Evolutionary conservation across 305 asterid species (phyloP), one percentile per base, ranked within the genome.

Genomic region (Fraxinus baroniana): DNA sequence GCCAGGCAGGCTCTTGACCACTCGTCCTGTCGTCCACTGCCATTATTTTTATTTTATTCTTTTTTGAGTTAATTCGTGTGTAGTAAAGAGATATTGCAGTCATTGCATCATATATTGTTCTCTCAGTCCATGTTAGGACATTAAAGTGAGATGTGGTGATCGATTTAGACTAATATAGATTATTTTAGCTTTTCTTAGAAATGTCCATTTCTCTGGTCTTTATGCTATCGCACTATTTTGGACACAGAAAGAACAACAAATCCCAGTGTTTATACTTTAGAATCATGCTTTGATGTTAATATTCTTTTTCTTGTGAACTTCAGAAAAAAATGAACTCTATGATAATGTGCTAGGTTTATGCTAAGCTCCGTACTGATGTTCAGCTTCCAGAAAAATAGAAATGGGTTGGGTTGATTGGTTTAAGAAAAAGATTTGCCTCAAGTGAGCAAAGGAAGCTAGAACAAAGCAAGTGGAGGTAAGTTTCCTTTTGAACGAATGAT

Each of bases 341-440:
- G 37, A 68, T 68, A 24, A 68, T 39, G 37, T 55, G 79, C 26
- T 26, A 26, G 80, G 17, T 60, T 46, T 22, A 33, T 60, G 79
- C 86, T 72, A 72, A 72, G 41, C 36, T 26, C 37, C 13, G 2
- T 71, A 71, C 76, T n/a, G 71, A 70, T 66, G 6, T n/a, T 77
- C 77, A 37, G 71, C 71, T 36, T 33, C 76, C 46, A 78, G 70
- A 60, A 12, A 82, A 79, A 64, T 32, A 81, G 35, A 78, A 24
- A 91, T 91, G 95, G 93, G 90, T 55, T 84, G 89, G 49, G 87
- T 90, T 46, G 78, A 78, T 84, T 92, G 97, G 88, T 87, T 93
- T 84, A 91, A 89, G 84, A 81, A 81, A 33, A 79, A 87, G 24
- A 84, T 89, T 72, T 46, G 88, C 74, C 87, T 86, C 64, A 91